Evolutionary conservation across 2,329 filamentous ascomycete species (phyloP).

Genomic region (Aspergillus vadensis): DNA sequence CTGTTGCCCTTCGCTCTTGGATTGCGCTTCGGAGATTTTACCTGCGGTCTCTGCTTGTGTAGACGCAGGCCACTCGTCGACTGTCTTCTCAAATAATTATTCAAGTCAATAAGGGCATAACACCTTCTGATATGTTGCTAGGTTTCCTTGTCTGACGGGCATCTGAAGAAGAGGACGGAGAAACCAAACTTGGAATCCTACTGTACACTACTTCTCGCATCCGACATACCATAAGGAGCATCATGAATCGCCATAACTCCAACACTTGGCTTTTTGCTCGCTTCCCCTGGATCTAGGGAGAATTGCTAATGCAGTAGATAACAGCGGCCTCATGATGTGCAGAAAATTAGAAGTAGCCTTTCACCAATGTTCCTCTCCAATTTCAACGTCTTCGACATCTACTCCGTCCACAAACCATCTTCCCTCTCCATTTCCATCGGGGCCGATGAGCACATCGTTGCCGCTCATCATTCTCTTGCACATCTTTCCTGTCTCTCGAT

Average conservation of each 20-base stretch:
- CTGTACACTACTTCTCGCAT: not conserved
- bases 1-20: not conserved
- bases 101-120: not conserved
- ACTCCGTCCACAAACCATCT: slow-evolving; percentile 50
- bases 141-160: not conserved
- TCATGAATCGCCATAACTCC: not conserved
- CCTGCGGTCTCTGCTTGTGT: too few species aligned
- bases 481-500: slow-evolving; percentile 48
- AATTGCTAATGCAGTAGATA: not conserved
- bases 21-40: too few species aligned
- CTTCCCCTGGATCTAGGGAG: too few species aligned
- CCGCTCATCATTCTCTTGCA: slow-evolving; percentile 52
- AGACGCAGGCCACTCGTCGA: not conserved
- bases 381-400: slow-evolving; percentile 43
- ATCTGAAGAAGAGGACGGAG: not conserved
- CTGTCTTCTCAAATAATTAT: not conserved
- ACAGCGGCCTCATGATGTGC: not conserved
- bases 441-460: slow-evolving; percentile 48
- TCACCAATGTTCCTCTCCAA: slow-evolving; percentile 42
- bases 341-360: not conserved
- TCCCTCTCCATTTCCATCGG: slow-evolving; percentile 44
- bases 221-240: not conserved
- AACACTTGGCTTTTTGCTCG: not conserved
- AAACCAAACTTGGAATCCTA: not conserved
- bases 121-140: too few species aligned